Evolutionary conservation across 1,284 basidiomycete species (phyloP).

Genomic region (Singerocomus inundabilis): DNA sequence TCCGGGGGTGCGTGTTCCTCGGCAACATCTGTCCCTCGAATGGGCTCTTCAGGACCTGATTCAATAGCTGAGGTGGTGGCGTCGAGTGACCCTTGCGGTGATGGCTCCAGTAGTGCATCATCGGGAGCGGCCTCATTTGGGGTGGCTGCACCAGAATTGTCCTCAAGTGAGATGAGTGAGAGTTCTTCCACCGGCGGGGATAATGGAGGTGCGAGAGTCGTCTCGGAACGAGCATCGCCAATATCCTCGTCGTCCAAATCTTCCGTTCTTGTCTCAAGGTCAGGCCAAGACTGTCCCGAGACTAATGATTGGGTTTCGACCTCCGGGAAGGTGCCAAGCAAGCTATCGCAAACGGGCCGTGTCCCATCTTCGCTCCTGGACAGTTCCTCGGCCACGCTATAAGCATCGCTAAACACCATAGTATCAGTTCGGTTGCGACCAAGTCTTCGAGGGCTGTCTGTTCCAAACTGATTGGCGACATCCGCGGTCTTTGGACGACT

Average conservation of each 20-base stretch:
- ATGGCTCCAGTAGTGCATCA: conserved; percentile 1
- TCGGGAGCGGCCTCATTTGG: not conserved
- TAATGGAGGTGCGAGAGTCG: conserved; percentile 14
- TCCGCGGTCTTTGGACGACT: conserved; percentile 30
- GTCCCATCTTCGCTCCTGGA: conserved; percentile 31
- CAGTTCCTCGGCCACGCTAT: conserved; percentile 42
- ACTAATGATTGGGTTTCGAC: conserved; percentile 10
- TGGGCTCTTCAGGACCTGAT: conserved; percentile 10
- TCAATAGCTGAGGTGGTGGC: conserved; percentile 11
- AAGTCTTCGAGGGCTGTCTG: conserved; percentile 50
- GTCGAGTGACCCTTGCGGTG: not conserved
- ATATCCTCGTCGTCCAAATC: conserved; percentile 28
- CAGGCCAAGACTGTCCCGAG: conserved; percentile 13
- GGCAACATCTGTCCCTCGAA: not conserved
- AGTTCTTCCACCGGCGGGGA: conserved; percentile 33
- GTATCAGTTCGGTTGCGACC: conserved; percentile 71
- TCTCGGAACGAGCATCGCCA: conserved; percentile 25
- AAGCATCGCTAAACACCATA: conserved; percentile 68
- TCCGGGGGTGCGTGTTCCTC: conserved; percentile 6
- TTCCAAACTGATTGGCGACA: conserved; percentile 22
- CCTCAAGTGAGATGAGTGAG: conserved; percentile 29
- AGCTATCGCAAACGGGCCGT: not conserved
- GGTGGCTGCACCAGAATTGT: conserved; percentile 6
- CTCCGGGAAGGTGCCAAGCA: conserved; percentile 15
- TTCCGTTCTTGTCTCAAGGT: conserved; percentile 15